Base-by-base conservation (phyloP, 2,329 filamentous ascomycete genomes). In the Penicillium digitatum region DNA sequence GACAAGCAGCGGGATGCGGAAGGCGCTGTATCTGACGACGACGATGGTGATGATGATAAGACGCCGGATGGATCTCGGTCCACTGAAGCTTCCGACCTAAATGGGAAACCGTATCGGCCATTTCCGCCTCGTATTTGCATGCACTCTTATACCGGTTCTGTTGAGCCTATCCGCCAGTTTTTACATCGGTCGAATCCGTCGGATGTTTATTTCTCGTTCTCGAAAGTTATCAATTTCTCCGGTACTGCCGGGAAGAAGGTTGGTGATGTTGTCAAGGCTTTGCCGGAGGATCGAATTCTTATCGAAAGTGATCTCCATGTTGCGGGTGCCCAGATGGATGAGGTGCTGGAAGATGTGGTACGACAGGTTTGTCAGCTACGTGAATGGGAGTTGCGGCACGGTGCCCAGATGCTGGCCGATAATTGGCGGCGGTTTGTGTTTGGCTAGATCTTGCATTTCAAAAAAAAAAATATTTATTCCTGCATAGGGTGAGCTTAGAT, bases 81-180 rank as follows among this genome's bases (percentile, higher is more conserved):
- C 1, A 32, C 26, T 16, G 18, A 26, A 14, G 6, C 53, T 20
- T 24, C 29, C 22, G 20, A 12, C 20, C 38, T 11, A 11, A 31
- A 35, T 16, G 48, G 54, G 12, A 29, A 53, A 26, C 31, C 39
- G 6, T 63, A 78, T 1, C 85, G 81, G 56, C 87, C 88, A 0
- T 97, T 87, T 63, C 92, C 94, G 4, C 91, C 92, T 0, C 80
- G 92, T 9, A 87, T 97, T 69, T 99, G 94, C 68, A 83, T 99
- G 56, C 94, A 99, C 73, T 96, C 92, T 0, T 99, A 91, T 73
- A 95, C 89, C 45, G 93, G 90, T 0, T 82, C 87, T 6, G 79
- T 84, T 11, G 86, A 94, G 54, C 81, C 87, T 31, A 75, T 96
- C 35, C 86, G 82, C 61, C 90, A 91, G 70, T 97, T 96, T 66